Base-by-base conservation (phyloP, 2,329 filamentous ascomycete genomes). In the Cadophora gregata region DNA sequence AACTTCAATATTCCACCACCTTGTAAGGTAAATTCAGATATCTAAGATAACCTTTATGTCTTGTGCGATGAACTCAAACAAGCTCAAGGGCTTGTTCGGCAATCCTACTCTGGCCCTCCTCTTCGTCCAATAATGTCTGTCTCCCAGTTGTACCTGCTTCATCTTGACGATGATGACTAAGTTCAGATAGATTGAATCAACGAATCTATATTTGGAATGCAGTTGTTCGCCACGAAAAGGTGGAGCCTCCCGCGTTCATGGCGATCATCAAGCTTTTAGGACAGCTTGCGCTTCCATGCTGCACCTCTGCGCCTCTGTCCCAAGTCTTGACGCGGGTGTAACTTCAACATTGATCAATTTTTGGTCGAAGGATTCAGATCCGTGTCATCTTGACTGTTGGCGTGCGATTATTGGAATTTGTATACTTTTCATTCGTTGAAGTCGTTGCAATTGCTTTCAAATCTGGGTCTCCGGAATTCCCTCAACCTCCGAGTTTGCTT, bases 231-330 rank as follows among this genome's bases (percentile, higher is more conserved):
- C 10, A 33, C 16, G n/a, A 36, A 58, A 58, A 58, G 31, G 55
- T 59, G 55, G 55, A 45, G 55, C 31, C 55, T 59, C 21, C 55
- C 55, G 55, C 24, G 36, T 27, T 55, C 19, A 21, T 36, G 51
- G 27, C 51, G 33, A 59, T 59, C 56, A 59, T 45, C 56, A 59
- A 59, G 56, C 56, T 59, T 59, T 47, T 27, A 8, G 48, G 9
- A 27, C 27, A 25, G 48, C 24, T 53, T 42, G 33, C 33, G 6
- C 33, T 42, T 27, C 55, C 36, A 21, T 33, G 12, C 51, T 55
- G 51, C 25, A 33, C 51, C 21, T 21, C 53, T 58, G 53, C 53
- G 53, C 53, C 53, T 58, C 53, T 21, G 7, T 59, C 25, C 21
- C 21, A 56, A 38, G 19, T 56, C 29, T 36, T 56, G 19, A 42